Evolutionary conservation across 139 green algal genomes (phyloP), one percentile per base, ranked within the genome.

Genomic region (Gonium pectorale): DNA sequence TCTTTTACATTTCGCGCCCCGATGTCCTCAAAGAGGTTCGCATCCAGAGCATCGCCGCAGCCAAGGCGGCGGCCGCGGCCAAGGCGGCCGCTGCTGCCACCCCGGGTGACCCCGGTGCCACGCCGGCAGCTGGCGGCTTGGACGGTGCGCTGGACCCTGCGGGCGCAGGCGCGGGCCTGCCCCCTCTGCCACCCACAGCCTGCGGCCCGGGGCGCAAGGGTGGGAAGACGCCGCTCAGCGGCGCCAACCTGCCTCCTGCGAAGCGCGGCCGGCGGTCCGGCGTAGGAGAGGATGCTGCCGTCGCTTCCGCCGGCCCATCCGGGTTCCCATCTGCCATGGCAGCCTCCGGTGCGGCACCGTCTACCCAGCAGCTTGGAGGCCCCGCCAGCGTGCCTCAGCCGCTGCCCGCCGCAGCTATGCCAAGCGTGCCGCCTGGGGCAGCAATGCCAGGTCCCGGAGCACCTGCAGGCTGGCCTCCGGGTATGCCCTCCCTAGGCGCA

Each of bases 1-100:
- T 96, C 73, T 38, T 69, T 37, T 89, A 91, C 81, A 78, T 91
- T 35, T 86, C 87, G 29, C 79, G 84, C n/a, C 86, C 93, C 2
- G 87, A 94, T 7, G 41, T 81, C 26, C 79, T 85, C 2, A 75
- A 77, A 27, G 64, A 85, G 26, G 79, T 37, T 4, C 79, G 79
- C 17, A 26, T 46, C 64, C 46, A 68, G 49, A 43, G 73, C 62
- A 83, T 83, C 7, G 81, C 81, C 5, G 33, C 71, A 5, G 29
- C 51, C 24, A 67, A 79, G 44, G 83, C 72, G 2, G 63, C 83
- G 9, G 52, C 73, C 15, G 62, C 72, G 38, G 69, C 74, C 27
- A 73, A 73, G 37, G 27, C 33, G 60, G 11, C 5, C 35, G 56
- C 5, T 17, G 49, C 26, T 17, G 46, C 78, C 26, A 26, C 67